Evolutionary conservation across 805 yeast genomes (phyloP).

Genomic region (Kluyveromyces wickerhamii): DNA sequence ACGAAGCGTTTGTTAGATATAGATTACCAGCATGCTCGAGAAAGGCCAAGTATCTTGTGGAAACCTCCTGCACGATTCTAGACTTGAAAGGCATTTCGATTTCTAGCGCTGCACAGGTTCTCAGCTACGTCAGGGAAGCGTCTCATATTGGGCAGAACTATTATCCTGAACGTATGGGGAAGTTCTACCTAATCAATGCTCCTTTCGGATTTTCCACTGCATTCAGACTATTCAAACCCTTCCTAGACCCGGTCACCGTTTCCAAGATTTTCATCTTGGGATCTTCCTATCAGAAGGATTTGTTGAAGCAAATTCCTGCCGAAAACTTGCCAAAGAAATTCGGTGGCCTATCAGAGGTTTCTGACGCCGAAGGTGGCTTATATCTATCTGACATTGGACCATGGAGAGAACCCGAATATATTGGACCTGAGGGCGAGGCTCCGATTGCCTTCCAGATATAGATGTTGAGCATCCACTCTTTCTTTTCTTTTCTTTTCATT

Average conservation of each 20-base stretch:
- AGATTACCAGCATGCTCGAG: slow-evolving; percentile 95
- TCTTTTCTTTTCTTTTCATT: no score
- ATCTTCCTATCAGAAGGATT: slow-evolving; percentile 66
- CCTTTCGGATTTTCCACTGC: slow-evolving; percentile 97
- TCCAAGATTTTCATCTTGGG: slow-evolving; percentile 88
- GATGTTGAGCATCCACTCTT: slow-evolving; percentile 1
- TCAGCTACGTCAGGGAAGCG: slow-evolving; percentile 86
- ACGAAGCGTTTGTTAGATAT: slow-evolving; percentile 76
- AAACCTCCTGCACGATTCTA: slow-evolving; percentile 93
- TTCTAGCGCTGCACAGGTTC: slow-evolving; percentile 74
- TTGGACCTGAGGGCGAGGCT: slow-evolving; percentile 95
- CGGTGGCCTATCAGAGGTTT: slow-evolving; percentile 72
- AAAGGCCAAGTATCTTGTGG: slow-evolving; percentile 65
- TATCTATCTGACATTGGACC: slow-evolving; percentile 91
- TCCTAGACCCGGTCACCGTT: slow-evolving; percentile 95
- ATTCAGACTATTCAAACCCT: slow-evolving; percentile 83
- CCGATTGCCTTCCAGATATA: slow-evolving; percentile 44
- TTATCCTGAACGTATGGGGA: slow-evolving; percentile 99
- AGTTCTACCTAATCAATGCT: slow-evolving; percentile 89
- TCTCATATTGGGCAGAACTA: slow-evolving; percentile 92
- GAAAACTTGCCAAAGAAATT: slow-evolving; percentile 87
- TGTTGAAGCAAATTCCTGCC: slow-evolving; percentile 85
- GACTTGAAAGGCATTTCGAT: slow-evolving; percentile 93
- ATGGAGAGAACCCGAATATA: slow-evolving; percentile 84
- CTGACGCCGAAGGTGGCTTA: slow-evolving; percentile 68